Base-by-base conservation (phyloP, 2,329 filamentous ascomycete genomes). In the Sclerotinia trifoliorum region DNA sequence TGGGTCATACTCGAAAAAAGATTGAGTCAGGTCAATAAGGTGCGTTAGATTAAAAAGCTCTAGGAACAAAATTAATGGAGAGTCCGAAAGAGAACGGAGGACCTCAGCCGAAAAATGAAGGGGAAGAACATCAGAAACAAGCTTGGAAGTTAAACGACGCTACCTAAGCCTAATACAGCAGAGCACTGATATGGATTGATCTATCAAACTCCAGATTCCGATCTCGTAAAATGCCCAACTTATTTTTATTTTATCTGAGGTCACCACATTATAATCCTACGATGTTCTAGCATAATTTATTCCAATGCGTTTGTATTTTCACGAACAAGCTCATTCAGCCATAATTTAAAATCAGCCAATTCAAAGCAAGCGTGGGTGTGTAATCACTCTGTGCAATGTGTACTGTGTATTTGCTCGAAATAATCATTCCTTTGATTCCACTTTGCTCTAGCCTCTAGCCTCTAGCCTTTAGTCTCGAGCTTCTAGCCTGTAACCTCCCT, bases 21-120 rank as follows among this genome's bases (percentile, higher is more conserved):
- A 44, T n/a, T 32, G n/a, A 32, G 26, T 48, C 26, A 8, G 42
- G 24, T 21, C 32, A 29, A 32, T 35, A n/a, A n/a, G 10, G 6
- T 55, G 32, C 6, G 32, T 35, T n/a, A 29, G 2, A 42, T 15
- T 42, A 35, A 48, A 19, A n/a, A 32, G 17, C 26, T 49, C 44
- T 62, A 51, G 15, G 26, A 35, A 61, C 21, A n/a, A 61, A 35
- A 32, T 24, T 17, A n/a, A 35, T 17, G 2, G 48, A 35, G 21
- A 11, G 46, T 62, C 21, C 5, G n/a, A 51, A 6, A 39, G 39
- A 42, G 13, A 24, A 11, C n/a, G 10, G 52, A 32, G 29, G 13
- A 49, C 15, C 46, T 39, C 46, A 62, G 29, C 48, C 60, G 60
- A 62, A 51, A 39, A 62, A 51, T 32, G 51, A 62, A 32, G 60